Base-by-base conservation (phyloP, 352 stramenopile species). In the Phytophthora foliorum region DNA sequence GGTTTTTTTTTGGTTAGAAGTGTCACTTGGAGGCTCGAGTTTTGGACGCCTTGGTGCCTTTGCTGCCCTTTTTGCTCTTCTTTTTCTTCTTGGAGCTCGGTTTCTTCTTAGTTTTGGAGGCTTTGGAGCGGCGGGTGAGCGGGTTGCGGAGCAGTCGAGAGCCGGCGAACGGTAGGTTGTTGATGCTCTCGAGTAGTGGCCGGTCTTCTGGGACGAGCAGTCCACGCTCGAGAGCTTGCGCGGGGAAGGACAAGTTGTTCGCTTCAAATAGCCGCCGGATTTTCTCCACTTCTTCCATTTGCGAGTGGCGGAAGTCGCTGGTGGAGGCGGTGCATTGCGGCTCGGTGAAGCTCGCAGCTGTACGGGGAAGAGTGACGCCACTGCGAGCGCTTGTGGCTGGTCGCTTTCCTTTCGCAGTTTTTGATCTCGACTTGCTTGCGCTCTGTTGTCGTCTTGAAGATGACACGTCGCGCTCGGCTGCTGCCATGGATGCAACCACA, bases 131-230 rank as follows among this genome's bases (percentile, higher is more conserved):
- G 16, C 38, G 42, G 7, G 38, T 54, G 22, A 90, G 69, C 25
- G 85, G 82, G 46, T 93, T 87, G 17, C 59, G 45, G 0, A 81
- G 34, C n/a, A 93, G 63, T 24, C 70, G 56, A 6, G 77, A 80
- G 16, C 82, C 82, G 0, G 82, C 51, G 0, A 90, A 70, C 14
- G 85, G 85, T 0, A 93, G 59, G 17, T 90, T 86, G 14, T 65
- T 60, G 41, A 81, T 72, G 48, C 77, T 91, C 34, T 87, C 80
- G 6, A 86, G 57, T 17, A 80, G 55, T 0, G 79, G 60, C 29
- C 76, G 65, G 57, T 93, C 86, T 64, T 93, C 83, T 0, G 86
- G 86, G 0, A 89, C 63, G 6, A 93, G 50, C n/a, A 93, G 51
- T 0, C 80, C 83, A 16, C 81, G 73, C 53, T 92, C 81, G 50